Conservation (phyloP, 768 basidiomycete species). For the Clitopilus hobsonii region DNA sequence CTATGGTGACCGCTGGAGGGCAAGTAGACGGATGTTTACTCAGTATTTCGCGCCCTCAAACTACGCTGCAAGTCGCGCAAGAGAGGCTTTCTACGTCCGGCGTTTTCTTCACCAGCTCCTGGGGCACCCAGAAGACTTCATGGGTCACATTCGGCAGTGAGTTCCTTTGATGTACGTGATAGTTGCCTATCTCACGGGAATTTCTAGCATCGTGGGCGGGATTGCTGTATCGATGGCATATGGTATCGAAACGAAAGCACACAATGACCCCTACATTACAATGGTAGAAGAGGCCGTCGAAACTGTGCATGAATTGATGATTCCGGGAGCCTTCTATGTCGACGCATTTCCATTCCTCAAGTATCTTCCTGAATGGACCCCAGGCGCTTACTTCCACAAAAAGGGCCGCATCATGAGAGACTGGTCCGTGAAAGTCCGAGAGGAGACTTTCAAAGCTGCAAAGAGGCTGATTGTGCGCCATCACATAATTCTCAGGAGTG, state of each 20-base stretch:
- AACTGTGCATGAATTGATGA: constrained; percentile 19
- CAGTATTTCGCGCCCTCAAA: not conserved
- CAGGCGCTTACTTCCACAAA: constrained; percentile 29
- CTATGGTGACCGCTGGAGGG: not conserved
- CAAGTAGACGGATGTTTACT: not conserved
- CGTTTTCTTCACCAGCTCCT: not conserved
- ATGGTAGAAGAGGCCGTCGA: constrained; percentile 23
- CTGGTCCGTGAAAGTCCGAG: constrained; percentile 12
- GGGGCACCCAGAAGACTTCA: not conserved
- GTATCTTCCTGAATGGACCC: constrained; percentile 30
- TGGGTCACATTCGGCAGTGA: not conserved
- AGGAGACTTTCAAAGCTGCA: constrained; percentile 18
- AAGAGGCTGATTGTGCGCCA: not conserved
- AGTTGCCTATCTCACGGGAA: too few relatives aligned
- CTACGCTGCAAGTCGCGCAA: not conserved
- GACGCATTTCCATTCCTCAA: constrained; percentile 25
- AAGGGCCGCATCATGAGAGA: constrained; percentile 23
- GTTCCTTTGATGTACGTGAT: too few relatives aligned
- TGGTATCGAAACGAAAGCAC: constrained; percentile 23
- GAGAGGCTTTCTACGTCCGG: not conserved
- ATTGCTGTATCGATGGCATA: constrained; percentile 27
- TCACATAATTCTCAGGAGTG: constrained; percentile 5
- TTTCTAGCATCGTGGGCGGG: constrained; percentile 18
- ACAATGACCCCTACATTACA: constrained; percentile 29
- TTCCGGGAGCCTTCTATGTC: constrained; percentile 27